phyloP scores from a whole-genome alignment of 768 basidiomycete species.

The Lactarius pseudohatsudake region DNA sequence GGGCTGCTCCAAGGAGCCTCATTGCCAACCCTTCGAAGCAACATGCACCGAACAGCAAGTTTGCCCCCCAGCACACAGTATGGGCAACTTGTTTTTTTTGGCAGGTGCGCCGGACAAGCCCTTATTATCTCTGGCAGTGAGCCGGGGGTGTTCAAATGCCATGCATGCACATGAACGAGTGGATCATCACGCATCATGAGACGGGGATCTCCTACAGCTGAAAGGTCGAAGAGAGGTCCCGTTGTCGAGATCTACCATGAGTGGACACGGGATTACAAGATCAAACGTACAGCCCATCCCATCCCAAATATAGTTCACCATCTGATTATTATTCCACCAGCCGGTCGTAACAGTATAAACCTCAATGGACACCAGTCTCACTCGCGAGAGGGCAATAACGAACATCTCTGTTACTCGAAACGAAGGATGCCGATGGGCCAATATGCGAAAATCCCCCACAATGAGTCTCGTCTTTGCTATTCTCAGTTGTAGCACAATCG shows the following conservation, averaged over 20 bases:
- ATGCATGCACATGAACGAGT: too few species aligned
- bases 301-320: neutral
- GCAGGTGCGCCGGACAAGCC: too few species aligned
- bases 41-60: too few species aligned
- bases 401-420: neutral
- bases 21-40: too few species aligned
- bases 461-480: neutral
- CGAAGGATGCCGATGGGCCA: too few species aligned
- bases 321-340: neutral
- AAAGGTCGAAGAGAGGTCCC: neutral
- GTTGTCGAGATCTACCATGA: neutral
- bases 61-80: too few species aligned
- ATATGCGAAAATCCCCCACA: too few species aligned
- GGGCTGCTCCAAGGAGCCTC: too few species aligned
- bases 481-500: neutral
- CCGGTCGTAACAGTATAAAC: neutral
- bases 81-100: too few species aligned
- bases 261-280: neutral
- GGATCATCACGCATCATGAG: too few species aligned
- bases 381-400: neutral
- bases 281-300: neutral
- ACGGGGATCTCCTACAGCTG: neutral
- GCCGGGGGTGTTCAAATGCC: too few species aligned
- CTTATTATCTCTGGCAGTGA: too few species aligned
- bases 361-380: neutral